Percentiles rank a stretch among this genome's conserved stretches.
These are phyloP conservation scores for Sphenostylis stenocarpa DNA, from an alignment of 306 rosid genomes.

Conservation along the genomic window DNA sequence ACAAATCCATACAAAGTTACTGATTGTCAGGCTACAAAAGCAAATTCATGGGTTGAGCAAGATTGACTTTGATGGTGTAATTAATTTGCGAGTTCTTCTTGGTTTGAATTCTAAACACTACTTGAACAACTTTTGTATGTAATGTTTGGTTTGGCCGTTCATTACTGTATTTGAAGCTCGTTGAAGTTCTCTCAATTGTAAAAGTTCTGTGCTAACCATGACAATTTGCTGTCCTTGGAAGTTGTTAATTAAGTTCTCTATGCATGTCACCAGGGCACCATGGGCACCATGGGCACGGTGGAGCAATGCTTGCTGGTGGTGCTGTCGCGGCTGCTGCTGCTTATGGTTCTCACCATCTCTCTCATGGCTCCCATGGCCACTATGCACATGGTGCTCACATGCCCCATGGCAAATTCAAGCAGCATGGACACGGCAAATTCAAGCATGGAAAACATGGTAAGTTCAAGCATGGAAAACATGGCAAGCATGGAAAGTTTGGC, in stretches of 20 bases:
- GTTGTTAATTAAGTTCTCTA: conserved; percentile 7
- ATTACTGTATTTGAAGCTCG: background rate
- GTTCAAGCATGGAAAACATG: conserved; percentile 21
- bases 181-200: background rate
- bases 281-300: conserved; percentile 54
- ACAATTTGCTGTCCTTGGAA: background rate
- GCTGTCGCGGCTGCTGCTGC: conserved; percentile 85
- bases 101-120: background rate
- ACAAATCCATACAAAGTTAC: background rate
- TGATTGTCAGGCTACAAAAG: background rate
- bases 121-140: too few relatives aligned
- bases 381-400: conserved; percentile 22
- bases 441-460: conserved; percentile 41
- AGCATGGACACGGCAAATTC: conserved; percentile 29
- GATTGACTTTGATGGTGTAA: background rate
- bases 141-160: background rate
- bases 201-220: background rate
- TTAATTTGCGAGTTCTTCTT: background rate
- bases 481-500: conserved; percentile 43
- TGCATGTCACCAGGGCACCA: conserved; percentile 37
- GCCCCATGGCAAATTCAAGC: conserved; percentile 43
- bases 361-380: conserved; percentile 24
- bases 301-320: conserved; percentile 75
- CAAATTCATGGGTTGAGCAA: background rate
- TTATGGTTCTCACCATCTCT: conserved; percentile 52